Base-by-base conservation (phyloP, 2,329 filamentous ascomycete genomes). In the Fusarium sp. region DNA sequence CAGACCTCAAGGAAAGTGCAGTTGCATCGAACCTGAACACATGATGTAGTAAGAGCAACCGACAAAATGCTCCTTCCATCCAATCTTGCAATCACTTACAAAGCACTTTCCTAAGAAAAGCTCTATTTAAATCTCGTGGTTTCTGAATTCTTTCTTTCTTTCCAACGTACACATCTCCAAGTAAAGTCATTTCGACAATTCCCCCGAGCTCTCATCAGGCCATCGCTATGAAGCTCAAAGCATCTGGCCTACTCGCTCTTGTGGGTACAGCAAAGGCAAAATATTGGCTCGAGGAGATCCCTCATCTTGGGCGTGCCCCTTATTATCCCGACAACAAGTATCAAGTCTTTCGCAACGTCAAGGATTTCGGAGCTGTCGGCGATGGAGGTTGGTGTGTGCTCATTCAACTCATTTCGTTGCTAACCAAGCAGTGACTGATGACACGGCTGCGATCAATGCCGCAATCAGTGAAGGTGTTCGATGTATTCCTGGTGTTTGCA, bases 301-400 rank as follows among this genome's bases (percentile, higher is more conserved):
- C 54, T 8, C 71, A 72, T 29, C 63, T 57, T 25, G 71, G 71
- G 1, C 53, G 57, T 33, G 68, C 71, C 29, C 71, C 71, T 1
- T 73, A 71, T 17, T 68, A 70, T 15, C 70, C 70, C 3, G 71
- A 73, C 41, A 60, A 56, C 33, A 44, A 57, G 9, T 73, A 73
- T 43, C 50, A 44, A 6, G 71, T 73, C 8, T 73, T 73, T 53
- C 70, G 71, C n/a, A 73, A 73, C 5, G 68, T 73, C 19, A 73
- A 63, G 36, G 68, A 73, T 7, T 73, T 67, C 53, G 71, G 71
- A 6, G 71, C 71, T 9, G 55, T 71, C 35, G 71, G 71, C 4
- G 71, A 73, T 48, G 71, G 71, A 61, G 58, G 69, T 71, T 25
- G 2, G 67, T 65, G 29, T 39, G 10, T 13, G 15, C 2, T 14